Percentiles rank a stretch among this genome's conserved stretches.
Evolutionary conservation across 768 basidiomycete genomes (phyloP).

Genomic region (Clitopilus passeckerianus): DNA sequence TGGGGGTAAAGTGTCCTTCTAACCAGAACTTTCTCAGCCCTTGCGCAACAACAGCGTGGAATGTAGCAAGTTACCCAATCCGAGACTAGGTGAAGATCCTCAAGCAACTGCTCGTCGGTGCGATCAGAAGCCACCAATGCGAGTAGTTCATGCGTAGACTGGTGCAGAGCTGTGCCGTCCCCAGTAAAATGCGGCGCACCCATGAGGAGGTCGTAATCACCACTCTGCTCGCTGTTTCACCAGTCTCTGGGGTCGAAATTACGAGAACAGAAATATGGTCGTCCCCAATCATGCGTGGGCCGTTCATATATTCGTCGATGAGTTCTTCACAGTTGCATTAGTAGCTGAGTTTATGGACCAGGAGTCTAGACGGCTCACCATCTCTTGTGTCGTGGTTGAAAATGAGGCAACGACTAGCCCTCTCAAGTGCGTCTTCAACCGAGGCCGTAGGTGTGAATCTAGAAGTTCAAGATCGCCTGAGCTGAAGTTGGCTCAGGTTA

Average conservation of each 20-base stretch:
- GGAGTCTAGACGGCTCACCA: conserved; percentile 23
- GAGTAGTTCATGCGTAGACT: conserved; percentile 62
- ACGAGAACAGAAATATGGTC: conserved; percentile 47
- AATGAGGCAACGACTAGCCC: conserved; percentile 33
- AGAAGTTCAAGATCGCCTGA: not conserved
- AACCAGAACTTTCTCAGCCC: not conserved
- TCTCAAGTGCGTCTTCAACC: conserved; percentile 29
- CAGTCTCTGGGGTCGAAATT: conserved; percentile 10
- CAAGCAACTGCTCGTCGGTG: conserved; percentile 15
- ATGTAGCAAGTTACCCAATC: conserved; percentile 13
- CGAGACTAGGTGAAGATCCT: conserved; percentile 8
- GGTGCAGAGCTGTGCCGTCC: conserved; percentile 64
- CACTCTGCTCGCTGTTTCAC: conserved; percentile 5
- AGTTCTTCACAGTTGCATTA: conserved; percentile 22
- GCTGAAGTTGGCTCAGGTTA: not conserved
- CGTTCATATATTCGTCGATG: conserved; percentile 57
- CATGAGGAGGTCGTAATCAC: conserved; percentile 41
- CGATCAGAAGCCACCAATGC: conserved; percentile 24
- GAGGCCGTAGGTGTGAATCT: conserved; percentile 39
- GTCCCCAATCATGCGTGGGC: conserved; percentile 50
- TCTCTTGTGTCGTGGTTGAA: conserved; percentile 35
- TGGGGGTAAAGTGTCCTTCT: conserved; percentile 14
- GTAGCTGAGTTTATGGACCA: not conserved
- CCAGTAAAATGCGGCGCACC: conserved; percentile 64
- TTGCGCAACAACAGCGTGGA: not conserved